Conservation (phyloP, 768 basidiomycete genomes). For the Dacryopinax primogenitus region DNA sequence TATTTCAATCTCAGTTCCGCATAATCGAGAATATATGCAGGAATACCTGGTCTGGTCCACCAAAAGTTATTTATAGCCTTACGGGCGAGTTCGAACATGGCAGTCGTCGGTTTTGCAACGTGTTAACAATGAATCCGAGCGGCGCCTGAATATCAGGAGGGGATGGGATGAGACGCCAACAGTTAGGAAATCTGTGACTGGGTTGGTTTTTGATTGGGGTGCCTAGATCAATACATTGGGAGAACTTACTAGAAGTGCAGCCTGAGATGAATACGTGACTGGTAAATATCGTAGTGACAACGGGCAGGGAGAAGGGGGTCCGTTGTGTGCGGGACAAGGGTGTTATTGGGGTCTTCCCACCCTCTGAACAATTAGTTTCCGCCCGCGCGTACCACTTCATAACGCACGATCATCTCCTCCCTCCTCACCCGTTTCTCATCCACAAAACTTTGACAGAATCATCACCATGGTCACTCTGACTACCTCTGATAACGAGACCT, state of each 20-base stretch:
- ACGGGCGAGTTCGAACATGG: not conserved
- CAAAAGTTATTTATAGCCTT: not conserved
- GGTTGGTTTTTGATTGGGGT: not conserved
- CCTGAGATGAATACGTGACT: no score
- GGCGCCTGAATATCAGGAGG: not conserved
- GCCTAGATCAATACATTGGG: not conserved
- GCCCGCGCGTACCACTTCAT: not conserved
- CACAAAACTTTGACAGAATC: constrained; percentile 14
- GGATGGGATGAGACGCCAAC: not conserved
- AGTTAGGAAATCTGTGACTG: not conserved
- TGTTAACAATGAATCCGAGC: not conserved
- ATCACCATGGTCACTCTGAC: constrained; percentile 70
- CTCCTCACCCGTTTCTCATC: constrained; percentile 9
- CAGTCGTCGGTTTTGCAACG: not conserved
- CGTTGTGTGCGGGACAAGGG: not conserved
- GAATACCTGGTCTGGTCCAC: not conserved
- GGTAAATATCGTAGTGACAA: no score
- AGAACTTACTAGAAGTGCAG: no score
- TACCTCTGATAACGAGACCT: constrained; percentile 92
- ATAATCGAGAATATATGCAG: not conserved
- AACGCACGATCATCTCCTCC: not conserved
- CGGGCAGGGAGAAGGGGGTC: no score
- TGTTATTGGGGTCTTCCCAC: not conserved
- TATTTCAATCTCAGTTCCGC: not conserved
- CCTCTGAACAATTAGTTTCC: not conserved